A percentile compares a stretch with the other conserved stretches of the same genome.
These are phyloP conservation scores for Boletus pseudo-olivaceus DNA, from an alignment of 768 basidiomycete species.

Conservation along the genomic window DNA sequence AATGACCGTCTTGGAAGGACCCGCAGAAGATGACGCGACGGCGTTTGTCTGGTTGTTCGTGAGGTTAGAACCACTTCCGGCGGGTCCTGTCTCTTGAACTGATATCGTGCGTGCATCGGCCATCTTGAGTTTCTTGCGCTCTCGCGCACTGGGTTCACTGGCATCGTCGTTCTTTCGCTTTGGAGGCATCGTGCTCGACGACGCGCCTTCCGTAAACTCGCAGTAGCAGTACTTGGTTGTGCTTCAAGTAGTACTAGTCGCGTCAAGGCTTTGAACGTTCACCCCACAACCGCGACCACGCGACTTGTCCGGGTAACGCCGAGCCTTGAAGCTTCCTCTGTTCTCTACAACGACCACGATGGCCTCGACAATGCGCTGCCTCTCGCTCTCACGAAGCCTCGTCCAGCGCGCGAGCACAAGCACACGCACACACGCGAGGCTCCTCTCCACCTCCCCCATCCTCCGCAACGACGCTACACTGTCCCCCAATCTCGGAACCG, in stretches of 20 bases:
- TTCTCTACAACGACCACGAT: slow-evolving; percentile 23
- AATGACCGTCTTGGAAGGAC: slow-evolving; percentile 38
- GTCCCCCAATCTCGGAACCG: slow-evolving; percentile 49
- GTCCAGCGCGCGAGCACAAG: slow-evolving; percentile 5
- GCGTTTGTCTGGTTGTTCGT: slow-evolving; percentile 23
- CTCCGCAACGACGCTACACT: slow-evolving; percentile 41
- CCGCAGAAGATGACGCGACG: slow-evolving; percentile 26
- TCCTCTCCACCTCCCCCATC: slow-evolving; percentile 42
- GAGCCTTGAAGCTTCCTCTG: background rate
- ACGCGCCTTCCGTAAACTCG: background rate
- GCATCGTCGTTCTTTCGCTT: slow-evolving; percentile 39
- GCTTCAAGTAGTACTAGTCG: background rate
- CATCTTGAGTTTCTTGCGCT: slow-evolving; percentile 70
- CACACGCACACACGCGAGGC: slow-evolving; percentile 26
- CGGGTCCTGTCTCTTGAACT: slow-evolving; percentile 45
- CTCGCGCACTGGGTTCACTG: slow-evolving; percentile 36
- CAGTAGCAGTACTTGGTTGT: background rate
- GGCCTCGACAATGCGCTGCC: slow-evolving; percentile 35
- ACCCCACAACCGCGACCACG: too few species aligned
- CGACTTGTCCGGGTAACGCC: slow-evolving; percentile 23
- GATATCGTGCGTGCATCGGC: slow-evolving; percentile 62
- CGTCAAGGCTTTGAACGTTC: background rate
- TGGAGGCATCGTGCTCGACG: slow-evolving; percentile 34
- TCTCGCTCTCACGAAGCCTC: slow-evolving; percentile 17
- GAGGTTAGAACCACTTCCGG: slow-evolving; percentile 7